phyloP scores from a whole-genome alignment of 108 stramenopile species.

The Cyclotella atomus region DNA sequence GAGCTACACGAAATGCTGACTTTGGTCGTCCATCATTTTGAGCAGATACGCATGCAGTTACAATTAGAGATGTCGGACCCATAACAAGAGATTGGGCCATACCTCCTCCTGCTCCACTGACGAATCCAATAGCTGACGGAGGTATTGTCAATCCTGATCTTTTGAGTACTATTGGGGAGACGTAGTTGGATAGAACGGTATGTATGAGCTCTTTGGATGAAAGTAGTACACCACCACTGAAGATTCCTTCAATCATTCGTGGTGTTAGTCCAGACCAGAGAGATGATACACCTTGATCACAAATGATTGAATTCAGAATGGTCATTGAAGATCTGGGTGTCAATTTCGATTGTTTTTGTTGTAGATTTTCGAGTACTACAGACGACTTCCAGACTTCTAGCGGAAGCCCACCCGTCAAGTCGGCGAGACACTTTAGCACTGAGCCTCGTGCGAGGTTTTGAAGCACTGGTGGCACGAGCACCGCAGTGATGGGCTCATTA shows the following conservation, averaged over 20 bases:
- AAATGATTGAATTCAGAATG: conserved; percentile 18
- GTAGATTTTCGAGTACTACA: conserved; percentile 31
- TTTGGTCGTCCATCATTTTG: conserved; percentile 1
- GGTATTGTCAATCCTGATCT: conserved; percentile 15
- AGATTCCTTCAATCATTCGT: conserved; percentile 38
- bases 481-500: conserved; percentile 11
- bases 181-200: conserved; percentile 24
- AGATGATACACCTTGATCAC: conserved; percentile 13
- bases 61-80: conserved; percentile 35
- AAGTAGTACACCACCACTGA: conserved; percentile 29
- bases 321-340: conserved; percentile 11
- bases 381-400: conserved; percentile 43
- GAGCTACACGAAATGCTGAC: conserved; percentile 26
- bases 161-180: conserved; percentile 24
- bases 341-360: conserved; percentile 2
- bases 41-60: conserved; percentile 35
- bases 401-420: conserved; percentile 42
- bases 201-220: conserved; percentile 34
- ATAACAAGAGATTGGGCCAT: conserved; percentile 31
- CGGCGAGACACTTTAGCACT: conserved; percentile 29
- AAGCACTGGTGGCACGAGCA: conserved; percentile 21
- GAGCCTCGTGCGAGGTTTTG: conserved; percentile 25
- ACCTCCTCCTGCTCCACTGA: conserved; percentile 38
- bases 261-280: conserved; percentile 34
- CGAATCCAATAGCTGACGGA: conserved; percentile 22